Percentiles rank a stretch among this genome's conserved stretches.
Conservation (phyloP, 345 rosid genomes). For the Streptanthus diversifolius region DNA sequence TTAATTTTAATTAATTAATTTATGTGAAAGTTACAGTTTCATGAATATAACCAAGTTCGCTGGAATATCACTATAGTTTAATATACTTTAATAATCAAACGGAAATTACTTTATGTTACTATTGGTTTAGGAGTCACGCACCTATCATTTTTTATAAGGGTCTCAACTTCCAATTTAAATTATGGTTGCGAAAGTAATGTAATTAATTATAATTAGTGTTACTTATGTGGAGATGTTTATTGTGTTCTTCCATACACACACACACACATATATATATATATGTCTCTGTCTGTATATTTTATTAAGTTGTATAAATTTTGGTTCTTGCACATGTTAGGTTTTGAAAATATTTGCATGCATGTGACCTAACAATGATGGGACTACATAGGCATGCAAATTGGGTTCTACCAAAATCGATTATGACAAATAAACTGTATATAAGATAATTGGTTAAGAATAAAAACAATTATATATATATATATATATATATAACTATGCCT, state of each 20-base stretch:
- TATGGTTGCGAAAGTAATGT: not conserved
- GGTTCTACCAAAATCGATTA: conserved; percentile 18
- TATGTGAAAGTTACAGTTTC: conserved; percentile 7
- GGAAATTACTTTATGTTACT: not conserved
- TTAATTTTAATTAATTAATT: not conserved
- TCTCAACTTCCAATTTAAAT: not conserved
- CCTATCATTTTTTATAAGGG: not conserved
- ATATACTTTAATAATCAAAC: not conserved
- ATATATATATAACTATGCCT: conserved; percentile 21
- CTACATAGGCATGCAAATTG: conserved; percentile 36
- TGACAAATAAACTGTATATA: conserved; percentile 14
- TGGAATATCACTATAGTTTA: conserved; percentile 3
- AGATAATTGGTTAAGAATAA: not conserved
- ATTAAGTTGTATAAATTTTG: not conserved
- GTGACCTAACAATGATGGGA: conserved; percentile 35
- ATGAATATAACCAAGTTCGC: conserved; percentile 12
- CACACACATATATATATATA: not conserved
- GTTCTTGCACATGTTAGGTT: conserved; percentile 28
- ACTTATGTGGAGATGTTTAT: not conserved
- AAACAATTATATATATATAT: not conserved
- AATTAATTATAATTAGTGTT: not conserved
- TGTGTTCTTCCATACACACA: not conserved
- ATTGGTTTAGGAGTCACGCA: conserved; percentile 11
- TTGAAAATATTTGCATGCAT: conserved; percentile 33
- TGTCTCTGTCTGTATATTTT: not conserved